Evolutionary conservation across 805 yeast species (phyloP), one percentile per base, ranked within the genome.

Genomic region (Zygoascus biomembranicola): DNA sequence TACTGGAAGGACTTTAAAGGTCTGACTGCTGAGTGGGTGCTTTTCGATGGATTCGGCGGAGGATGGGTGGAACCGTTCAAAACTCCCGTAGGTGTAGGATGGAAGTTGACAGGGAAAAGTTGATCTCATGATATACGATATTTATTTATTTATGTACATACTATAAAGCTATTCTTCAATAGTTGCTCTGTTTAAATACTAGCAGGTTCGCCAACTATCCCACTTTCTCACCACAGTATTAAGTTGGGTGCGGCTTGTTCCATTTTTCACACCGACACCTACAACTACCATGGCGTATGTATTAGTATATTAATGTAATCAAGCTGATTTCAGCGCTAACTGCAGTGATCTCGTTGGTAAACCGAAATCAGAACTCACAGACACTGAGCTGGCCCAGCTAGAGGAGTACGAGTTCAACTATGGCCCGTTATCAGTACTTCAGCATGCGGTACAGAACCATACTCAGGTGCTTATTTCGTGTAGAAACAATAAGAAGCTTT

Each of bases 401-500:
- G 98, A 92, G 67, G 96, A 90, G 65, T 89, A 83, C 65, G 97
- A 92, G 67, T 87, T 88, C 63, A 76, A 79, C 55, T 79, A 89
- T 69, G 99, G 99, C 0, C 99, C 99, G 13, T 78, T 94, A 77
- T 81, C 92, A 2, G 75, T 94, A 28, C 77, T 94, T n/a, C 88
- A 90, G 60, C 82, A 83, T 47, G 90, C 98, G 0, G 85, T 89
- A 43, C 77, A 82, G 56, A 77, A 81, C 52, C 83, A 82, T 50
- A 77, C 86, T 1, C 88, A 89, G 26, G 88, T 94, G 4, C 79
- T 94, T 55, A 86, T 94, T 56, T 87, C 96, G 19, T 79, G 95
- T 56, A 78, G 99, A 64, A 94, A 94, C 68, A 90, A 92, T 68
- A 97, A 90, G 66, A 94, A 94, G 69, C 75, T 94, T 43, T 78